Evolutionary conservation across 768 basidiomycete species (phyloP).

Genomic region (Arthromyces matolae): DNA sequence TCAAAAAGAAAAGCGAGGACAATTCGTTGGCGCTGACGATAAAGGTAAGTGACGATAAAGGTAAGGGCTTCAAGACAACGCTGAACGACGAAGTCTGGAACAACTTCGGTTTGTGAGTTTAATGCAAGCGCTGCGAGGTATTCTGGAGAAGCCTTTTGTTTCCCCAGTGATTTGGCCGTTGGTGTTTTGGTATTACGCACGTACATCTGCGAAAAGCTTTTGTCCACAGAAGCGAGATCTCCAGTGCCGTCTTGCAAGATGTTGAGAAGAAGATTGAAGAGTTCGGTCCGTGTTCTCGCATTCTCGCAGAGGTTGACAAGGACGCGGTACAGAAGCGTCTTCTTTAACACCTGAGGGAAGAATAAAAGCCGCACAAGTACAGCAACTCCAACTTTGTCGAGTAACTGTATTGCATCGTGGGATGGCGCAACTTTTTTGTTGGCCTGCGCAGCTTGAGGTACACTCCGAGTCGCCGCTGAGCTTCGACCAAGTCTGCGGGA

Average conservation of each 20-base stretch:
- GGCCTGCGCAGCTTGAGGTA: constrained; percentile 25
- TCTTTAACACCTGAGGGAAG: constrained; percentile 90
- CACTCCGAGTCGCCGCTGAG: constrained; percentile 24
- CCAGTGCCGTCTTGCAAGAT: constrained; percentile 95
- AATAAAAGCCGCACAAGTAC: constrained; percentile 90
- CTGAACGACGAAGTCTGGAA: constrained; percentile 91
- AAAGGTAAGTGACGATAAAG: constrained; percentile 71
- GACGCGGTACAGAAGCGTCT: constrained; percentile 81
- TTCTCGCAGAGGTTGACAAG: constrained; percentile 97
- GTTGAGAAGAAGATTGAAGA: constrained; percentile 91
- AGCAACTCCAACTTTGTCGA: constrained; percentile 87
- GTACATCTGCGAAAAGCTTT: constrained; percentile 89
- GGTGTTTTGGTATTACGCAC: constrained; percentile 55
- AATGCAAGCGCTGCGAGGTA: constrained; percentile 46
- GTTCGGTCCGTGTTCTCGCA: constrained; percentile 80
- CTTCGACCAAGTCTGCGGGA: constrained; percentile 30
- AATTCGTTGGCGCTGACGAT: constrained; percentile 84
- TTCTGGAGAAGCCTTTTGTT: constrained; percentile 63
- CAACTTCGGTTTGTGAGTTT: constrained; percentile 65
- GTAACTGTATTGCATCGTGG: constrained; percentile 88
- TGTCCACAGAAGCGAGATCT: constrained; percentile 88
- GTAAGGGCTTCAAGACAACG: constrained; percentile 94
- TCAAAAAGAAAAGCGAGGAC: constrained; percentile 90
- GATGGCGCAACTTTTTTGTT: constrained; percentile 51
- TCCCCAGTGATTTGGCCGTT: constrained; percentile 59